Conservation (phyloP, 495 filamentous ascomycete genomes). For the Cairneyella variabilis region DNA sequence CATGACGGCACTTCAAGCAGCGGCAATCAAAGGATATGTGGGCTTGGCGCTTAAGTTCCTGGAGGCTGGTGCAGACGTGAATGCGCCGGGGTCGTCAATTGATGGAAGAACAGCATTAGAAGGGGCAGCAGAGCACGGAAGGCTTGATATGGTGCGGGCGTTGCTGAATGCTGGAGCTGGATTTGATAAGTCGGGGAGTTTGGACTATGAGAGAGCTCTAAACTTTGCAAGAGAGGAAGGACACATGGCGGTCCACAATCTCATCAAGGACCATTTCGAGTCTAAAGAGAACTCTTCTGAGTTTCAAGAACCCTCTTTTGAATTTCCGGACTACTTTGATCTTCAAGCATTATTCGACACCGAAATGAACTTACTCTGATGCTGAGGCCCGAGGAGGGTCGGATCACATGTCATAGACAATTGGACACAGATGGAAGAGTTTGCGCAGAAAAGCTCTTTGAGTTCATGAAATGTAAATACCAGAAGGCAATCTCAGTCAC, state of each 20-base stretch:
- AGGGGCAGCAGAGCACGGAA: background rate
- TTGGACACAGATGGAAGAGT: no score
- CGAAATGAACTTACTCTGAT: no score
- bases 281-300: background rate
- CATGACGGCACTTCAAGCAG: background rate
- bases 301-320: no score
- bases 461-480: no score
- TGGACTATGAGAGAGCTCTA: background rate
- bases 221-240: background rate
- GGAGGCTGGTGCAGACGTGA: background rate
- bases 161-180: background rate
- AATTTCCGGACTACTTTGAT: no score
- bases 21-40: background rate
- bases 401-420: no score
- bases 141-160: background rate
- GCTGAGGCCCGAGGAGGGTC: no score
- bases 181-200: background rate
- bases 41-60: background rate
- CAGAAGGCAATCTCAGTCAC: no score
- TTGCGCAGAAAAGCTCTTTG: no score
- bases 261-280: background rate
- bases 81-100: background rate
- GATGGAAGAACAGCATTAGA: background rate
- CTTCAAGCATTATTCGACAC: no score
- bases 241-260: background rate